A percentile compares a stretch with the other conserved stretches of the same genome.
Evolutionary conservation across 805 yeast genomes (phyloP).

Genomic region (Candida glaebosa): DNA sequence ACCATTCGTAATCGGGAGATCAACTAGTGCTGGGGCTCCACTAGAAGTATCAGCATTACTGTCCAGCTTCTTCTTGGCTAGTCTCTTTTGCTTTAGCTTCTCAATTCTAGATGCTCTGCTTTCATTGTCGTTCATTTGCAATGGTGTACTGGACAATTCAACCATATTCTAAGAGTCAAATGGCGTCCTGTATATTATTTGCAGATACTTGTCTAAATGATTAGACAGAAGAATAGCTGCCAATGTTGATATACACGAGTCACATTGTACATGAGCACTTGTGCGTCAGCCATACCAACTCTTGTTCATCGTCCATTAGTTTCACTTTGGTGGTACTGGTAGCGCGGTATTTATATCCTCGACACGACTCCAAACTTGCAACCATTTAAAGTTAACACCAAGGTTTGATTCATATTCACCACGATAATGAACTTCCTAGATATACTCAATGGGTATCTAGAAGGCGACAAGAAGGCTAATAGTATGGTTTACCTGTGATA

Average conservation of each 20-base stretch:
- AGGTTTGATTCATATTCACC: not conserved
- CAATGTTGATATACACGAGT: too few species aligned
- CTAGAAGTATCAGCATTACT: not conserved
- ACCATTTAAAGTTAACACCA: not conserved
- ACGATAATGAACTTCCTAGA: not conserved
- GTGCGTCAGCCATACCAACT: too few species aligned
- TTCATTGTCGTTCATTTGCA: not conserved
- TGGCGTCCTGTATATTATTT: too few species aligned
- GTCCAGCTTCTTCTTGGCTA: conserved; percentile 2
- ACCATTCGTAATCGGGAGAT: not conserved
- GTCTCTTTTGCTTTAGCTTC: conserved; percentile 7
- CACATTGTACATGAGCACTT: too few species aligned
- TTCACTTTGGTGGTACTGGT: too few species aligned
- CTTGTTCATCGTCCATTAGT: too few species aligned
- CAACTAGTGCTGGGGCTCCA: not conserved
- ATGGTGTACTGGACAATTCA: not conserved
- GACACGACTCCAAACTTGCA: not conserved
- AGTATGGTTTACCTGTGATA: not conserved
- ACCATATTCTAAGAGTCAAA: too few species aligned
- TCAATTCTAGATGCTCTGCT: conserved; percentile 3
- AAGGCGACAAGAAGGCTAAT: not conserved
- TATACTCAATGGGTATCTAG: not conserved
- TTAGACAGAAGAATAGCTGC: too few species aligned
- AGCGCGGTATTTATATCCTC: not conserved
- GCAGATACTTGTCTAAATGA: too few species aligned